Evolutionary conservation across 352 stramenopile species (phyloP).

Genomic region (Globisporangium radiosum): DNA sequence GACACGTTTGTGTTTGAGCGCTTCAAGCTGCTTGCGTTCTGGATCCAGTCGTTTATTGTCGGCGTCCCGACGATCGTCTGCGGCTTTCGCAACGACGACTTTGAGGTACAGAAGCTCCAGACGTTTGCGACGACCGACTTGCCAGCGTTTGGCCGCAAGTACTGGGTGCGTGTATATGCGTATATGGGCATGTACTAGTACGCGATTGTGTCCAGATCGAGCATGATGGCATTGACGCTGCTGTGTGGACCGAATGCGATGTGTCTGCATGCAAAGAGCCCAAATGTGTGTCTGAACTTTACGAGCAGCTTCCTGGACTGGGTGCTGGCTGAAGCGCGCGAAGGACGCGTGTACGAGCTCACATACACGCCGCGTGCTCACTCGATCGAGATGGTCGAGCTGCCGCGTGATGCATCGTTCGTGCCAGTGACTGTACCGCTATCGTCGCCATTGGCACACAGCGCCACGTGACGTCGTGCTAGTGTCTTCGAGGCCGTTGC

Average conservation of each 20-base stretch:
- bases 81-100: conserved; percentile 62
- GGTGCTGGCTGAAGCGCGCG: conserved; percentile 32
- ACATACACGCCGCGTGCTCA: conserved; percentile 48
- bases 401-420: conserved; percentile 20
- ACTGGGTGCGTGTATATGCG: conserved; percentile 42
- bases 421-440: conserved; percentile 11
- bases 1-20: conserved; percentile 70
- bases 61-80: conserved; percentile 66
- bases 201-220: no score
- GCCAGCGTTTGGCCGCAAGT: conserved; percentile 54
- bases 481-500: no score
- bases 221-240: no score
- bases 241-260: conserved; percentile 21
- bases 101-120: conserved; percentile 55
- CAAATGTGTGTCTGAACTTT: conserved; percentile 60
- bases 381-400: conserved; percentile 31
- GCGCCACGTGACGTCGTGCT: no score
- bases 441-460: no score
- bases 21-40: conserved; percentile 78
- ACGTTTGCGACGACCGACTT: conserved; percentile 57
- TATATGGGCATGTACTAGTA: background rate
- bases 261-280: background rate
- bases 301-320: conserved; percentile 55
- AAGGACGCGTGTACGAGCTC: conserved; percentile 36
- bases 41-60: conserved; percentile 80